A percentile compares a stretch with the other conserved stretches of the same genome.
Conservation (phyloP, 148 eudicot genomes). For the Fallopia convolvulus region DNA sequence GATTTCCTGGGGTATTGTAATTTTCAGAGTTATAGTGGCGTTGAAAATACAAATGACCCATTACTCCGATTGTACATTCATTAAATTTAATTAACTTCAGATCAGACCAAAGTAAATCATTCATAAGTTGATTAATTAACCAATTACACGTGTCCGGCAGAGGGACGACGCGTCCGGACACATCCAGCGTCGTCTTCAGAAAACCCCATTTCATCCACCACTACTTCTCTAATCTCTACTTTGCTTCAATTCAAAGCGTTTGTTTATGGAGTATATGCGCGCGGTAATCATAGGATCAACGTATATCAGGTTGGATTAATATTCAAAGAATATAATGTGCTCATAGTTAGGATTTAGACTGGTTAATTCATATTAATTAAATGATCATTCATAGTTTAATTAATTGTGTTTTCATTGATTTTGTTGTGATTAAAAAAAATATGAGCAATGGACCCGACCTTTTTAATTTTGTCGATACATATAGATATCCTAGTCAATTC, state of each 20-base stretch:
- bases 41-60: neutral
- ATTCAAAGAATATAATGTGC: neutral
- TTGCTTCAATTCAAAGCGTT: slow-evolving; percentile 1
- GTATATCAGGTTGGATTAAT: neutral
- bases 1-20: neutral
- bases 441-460: too few relatives aligned
- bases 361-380: neutral
- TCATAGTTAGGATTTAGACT: neutral
- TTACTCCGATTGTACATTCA: too few relatives aligned
- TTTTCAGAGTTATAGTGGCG: neutral
- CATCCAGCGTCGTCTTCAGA: neutral
- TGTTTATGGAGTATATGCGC: neutral
- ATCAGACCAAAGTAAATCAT: neutral
- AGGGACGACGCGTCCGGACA: neutral
- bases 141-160: neutral
- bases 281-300: neutral
- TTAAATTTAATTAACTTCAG: too few relatives aligned
- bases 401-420: neutral
- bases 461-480: neutral
- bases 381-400: too few relatives aligned
- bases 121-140: neutral
- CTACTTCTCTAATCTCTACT: neutral
- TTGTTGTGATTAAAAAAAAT: too few relatives aligned
- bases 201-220: slow-evolving; percentile 7
- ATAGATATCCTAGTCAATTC: neutral